These are phyloP conservation scores for Pinus tabuliformis DNA, from an alignment of 75 land plant species.

Conservation along the genomic window DNA sequence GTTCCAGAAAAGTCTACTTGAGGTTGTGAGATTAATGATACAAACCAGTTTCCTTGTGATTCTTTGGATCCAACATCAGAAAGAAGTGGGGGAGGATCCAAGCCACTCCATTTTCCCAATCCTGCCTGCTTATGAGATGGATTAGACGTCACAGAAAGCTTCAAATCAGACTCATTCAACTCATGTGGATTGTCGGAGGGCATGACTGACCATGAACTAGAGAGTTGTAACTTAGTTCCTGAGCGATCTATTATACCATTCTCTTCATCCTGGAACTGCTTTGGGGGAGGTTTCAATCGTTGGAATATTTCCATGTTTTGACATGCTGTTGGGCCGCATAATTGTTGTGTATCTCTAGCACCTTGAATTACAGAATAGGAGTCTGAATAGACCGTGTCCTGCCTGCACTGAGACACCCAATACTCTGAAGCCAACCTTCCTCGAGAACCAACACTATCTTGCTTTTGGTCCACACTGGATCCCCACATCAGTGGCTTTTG, in stretches of 20 bases:
- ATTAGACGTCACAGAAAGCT: background rate
- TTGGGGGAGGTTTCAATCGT: background rate
- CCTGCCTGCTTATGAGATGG: background rate
- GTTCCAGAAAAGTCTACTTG: background rate
- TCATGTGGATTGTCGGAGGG: background rate
- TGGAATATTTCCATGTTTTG: slow-evolving; percentile 4
- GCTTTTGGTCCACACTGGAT: slow-evolving; percentile 2
- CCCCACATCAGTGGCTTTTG: background rate
- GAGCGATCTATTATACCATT: background rate
- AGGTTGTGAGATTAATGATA: background rate
- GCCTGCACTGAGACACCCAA: slow-evolving; percentile 6
- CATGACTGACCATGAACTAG: slow-evolving; percentile 6
- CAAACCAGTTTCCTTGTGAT: background rate
- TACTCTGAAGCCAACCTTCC: slow-evolving; percentile 6
- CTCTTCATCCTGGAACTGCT: slow-evolving; percentile 8
- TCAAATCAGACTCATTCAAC: background rate
- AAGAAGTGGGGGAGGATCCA: background rate
- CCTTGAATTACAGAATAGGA: background rate
- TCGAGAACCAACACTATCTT: slow-evolving; percentile 5
- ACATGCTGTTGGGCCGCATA: background rate
- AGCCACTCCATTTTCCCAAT: slow-evolving; percentile 1
- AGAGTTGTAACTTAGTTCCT: slow-evolving; percentile 4
- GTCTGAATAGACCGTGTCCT: background rate
- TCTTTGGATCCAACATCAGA: background rate
- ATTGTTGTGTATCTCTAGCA: background rate